These are phyloP conservation scores for Tubosaeta sp. DNA, from an alignment of 768 basidiomycete genomes.

Conservation along the genomic window DNA sequence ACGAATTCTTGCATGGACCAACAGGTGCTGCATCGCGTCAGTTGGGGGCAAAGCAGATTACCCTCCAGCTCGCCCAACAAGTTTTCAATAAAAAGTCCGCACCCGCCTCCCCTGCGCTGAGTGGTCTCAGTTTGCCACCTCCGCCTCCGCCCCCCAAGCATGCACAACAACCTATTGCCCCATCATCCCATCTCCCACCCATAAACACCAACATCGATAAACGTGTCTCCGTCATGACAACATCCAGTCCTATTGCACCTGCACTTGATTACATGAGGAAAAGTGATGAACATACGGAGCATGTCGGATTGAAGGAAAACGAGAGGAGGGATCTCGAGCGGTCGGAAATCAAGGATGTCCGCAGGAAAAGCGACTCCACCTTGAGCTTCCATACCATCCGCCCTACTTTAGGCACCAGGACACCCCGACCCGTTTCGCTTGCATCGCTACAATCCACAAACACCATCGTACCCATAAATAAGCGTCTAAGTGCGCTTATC, in stretches of 20 bases:
- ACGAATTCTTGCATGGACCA: conserved; percentile 14
- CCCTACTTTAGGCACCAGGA: conserved; percentile 43
- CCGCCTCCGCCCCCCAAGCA: conserved; percentile 40
- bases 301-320: conserved; percentile 18
- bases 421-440: conserved; percentile 72
- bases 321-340: conserved; percentile 31
- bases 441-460: conserved; percentile 71
- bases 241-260: conserved; percentile 52
- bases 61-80: conserved; percentile 44
- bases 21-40: conserved; percentile 16
- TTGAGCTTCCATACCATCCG: conserved; percentile 72
- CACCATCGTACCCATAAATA: conserved; percentile 64
- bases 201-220: conserved; percentile 30
- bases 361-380: conserved; percentile 83
- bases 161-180: conserved; percentile 10
- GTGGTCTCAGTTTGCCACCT: conserved; percentile 26
- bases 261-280: conserved; percentile 52
- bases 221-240: conserved; percentile 49
- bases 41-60: conserved; percentile 32
- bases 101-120: conserved; percentile 31
- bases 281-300: conserved; percentile 33
- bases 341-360: conserved; percentile 57
- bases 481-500: conserved; percentile 63
- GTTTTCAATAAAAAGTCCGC: conserved; percentile 40
- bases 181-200: conserved; percentile 23